phyloP scores from a whole-genome alignment of 352 stramenopile species.

The Peronospora farinosa region DNA sequence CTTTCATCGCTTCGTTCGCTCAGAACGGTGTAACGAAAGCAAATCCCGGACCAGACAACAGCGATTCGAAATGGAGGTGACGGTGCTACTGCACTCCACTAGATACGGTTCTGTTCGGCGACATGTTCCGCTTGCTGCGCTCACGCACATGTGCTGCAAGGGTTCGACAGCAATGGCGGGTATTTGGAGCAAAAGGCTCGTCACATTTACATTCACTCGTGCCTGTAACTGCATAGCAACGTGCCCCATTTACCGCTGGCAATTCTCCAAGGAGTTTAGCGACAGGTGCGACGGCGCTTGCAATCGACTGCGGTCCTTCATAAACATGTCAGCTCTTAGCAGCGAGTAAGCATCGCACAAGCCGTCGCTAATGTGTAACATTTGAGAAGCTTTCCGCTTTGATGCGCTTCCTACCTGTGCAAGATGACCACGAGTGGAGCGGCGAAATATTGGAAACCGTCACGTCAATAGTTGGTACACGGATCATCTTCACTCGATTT shows the following conservation, averaged over 20 bases:
- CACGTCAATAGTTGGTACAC: conserved; percentile 1
- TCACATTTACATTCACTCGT: no score
- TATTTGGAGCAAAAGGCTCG: no score
- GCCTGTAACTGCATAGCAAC: conserved; percentile 58
- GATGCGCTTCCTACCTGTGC: conserved; percentile 13
- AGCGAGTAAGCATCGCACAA: conserved; percentile 19
- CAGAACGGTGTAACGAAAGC: conserved; percentile 8
- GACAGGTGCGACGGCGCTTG: conserved; percentile 44
- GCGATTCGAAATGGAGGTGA: conserved; percentile 33
- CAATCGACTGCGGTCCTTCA: conserved; percentile 39
- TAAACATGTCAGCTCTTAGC: conserved; percentile 15
- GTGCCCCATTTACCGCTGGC: conserved; percentile 89
- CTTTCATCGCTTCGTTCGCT: conserved; percentile 15
- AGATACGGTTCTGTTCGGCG: conserved; percentile 29
- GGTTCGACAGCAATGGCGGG: no score
- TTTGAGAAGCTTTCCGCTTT: conserved; percentile 3
- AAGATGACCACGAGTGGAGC: conserved; percentile 5
- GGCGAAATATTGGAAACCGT: conserved; percentile 16
- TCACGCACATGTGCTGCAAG: conserved; percentile 46
- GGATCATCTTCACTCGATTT: conserved; percentile 21
- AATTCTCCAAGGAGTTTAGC: conserved; percentile 61
- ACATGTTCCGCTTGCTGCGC: conserved; percentile 55
- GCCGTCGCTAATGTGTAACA: conserved; percentile 26
- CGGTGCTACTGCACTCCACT: conserved; percentile 50
- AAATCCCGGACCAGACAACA: conserved; percentile 27